A percentile compares a stretch with the other conserved stretches of the same genome.
These are phyloP conservation scores for Datisca glomerata DNA, from an alignment of 306 rosid genomes.

Conservation along the genomic window DNA sequence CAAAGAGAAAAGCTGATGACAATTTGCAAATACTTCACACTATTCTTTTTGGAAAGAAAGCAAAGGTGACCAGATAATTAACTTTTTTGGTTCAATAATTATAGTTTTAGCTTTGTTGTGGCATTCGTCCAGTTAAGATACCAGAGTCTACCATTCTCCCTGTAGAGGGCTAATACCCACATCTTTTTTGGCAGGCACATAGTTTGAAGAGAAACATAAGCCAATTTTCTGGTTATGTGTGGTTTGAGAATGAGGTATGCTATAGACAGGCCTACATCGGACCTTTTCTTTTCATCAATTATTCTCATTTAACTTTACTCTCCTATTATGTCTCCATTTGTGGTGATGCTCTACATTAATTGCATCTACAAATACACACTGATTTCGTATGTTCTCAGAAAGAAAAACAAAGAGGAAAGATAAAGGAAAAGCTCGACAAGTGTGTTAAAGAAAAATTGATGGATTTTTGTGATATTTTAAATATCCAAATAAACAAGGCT, in stretches of 20 bases:
- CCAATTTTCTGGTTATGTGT: conserved; percentile 78
- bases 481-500: conserved; percentile 63
- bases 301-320: background rate
- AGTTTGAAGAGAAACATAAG: conserved; percentile 56
- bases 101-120: background rate
- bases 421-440: conserved; percentile 85
- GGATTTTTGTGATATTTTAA: conserved; percentile 83
- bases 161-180: background rate
- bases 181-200: conserved; percentile 37
- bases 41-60: conserved; percentile 72
- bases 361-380: background rate
- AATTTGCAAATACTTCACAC: conserved; percentile 72
- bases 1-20: conserved; percentile 90
- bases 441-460: conserved; percentile 79
- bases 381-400: conserved; percentile 20
- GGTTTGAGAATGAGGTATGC: conserved; percentile 78
- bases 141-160: too few species aligned
- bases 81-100: background rate
- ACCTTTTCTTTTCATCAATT: background rate
- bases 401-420: conserved; percentile 69
- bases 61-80: conserved; percentile 42
- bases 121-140: too few species aligned
- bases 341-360: background rate
- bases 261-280: background rate
- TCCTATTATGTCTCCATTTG: background rate